Conservation (phyloP, 257 asterid genomes). For the Petunia secreta region DNA sequence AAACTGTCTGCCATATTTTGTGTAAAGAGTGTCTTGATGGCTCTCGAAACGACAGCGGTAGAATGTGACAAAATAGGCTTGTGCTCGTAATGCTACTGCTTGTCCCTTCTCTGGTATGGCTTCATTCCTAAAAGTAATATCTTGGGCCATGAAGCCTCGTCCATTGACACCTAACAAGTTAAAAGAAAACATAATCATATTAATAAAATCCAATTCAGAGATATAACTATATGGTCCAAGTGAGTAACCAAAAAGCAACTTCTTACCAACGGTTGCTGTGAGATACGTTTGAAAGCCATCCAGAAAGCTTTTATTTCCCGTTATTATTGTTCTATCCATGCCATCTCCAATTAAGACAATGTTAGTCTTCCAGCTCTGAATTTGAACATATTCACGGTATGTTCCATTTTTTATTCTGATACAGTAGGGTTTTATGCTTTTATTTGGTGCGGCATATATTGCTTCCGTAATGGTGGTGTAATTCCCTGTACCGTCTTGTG, state of each 20-base stretch:
- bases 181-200: not conserved
- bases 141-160: constrained; percentile 5
- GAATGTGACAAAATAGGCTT: constrained; percentile 17
- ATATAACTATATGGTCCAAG: not conserved
- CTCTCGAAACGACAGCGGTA: constrained; percentile 26
- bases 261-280: not conserved
- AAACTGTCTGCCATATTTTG: not conserved
- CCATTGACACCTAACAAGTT: not conserved
- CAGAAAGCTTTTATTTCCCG: not conserved
- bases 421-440: not conserved
- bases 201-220: not conserved
- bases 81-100: constrained; percentile 5
- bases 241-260: not conserved
- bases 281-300: not conserved
- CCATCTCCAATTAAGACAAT: not conserved
- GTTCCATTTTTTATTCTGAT: not conserved
- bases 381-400: not conserved
- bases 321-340: not conserved
- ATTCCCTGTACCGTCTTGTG: not conserved
- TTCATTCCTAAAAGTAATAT: constrained; percentile 24
- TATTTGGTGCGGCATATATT: not conserved
- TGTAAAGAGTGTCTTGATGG: constrained; percentile 26
- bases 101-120: not conserved
- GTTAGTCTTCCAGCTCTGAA: not conserved
- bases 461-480: not conserved